A percentile compares a stretch with the other conserved stretches of the same genome.
Evolutionary conservation across 495 filamentous ascomycete genomes (phyloP).

Genomic region (Hyaloscypha variabilis): DNA sequence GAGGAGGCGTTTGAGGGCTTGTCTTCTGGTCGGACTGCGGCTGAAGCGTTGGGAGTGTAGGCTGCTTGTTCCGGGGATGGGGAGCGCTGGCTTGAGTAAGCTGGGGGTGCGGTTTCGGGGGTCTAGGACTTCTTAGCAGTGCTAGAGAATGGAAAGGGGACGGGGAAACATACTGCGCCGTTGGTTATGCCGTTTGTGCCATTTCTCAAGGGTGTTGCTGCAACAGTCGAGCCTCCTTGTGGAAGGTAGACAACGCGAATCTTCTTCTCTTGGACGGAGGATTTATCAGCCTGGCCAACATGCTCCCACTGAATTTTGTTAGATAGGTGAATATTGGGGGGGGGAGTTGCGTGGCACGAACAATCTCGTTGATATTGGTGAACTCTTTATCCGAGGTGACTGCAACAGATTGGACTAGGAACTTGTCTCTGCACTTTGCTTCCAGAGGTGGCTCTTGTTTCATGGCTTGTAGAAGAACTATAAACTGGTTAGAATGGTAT

Average conservation of each 20-base stretch:
- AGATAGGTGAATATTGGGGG: slow-evolving; percentile 9
- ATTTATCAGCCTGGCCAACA: slow-evolving; percentile 77
- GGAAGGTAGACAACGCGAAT: slow-evolving; percentile 88
- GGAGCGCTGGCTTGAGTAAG: slow-evolving; percentile 49
- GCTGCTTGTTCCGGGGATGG: slow-evolving; percentile 47
- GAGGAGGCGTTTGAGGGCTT: slow-evolving; percentile 18
- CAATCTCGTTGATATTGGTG: slow-evolving; percentile 75
- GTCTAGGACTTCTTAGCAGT: slow-evolving; percentile 20
- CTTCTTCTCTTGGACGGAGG: slow-evolving; percentile 85
- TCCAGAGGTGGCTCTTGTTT: slow-evolving; percentile 87
- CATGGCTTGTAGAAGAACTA: slow-evolving; percentile 96
- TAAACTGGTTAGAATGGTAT: slow-evolving; percentile 15
- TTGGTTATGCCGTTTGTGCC: slow-evolving; percentile 38
- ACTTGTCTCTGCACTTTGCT: slow-evolving; percentile 94
- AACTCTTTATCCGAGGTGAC: slow-evolving; percentile 85
- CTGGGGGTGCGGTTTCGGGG: slow-evolving; percentile 52
- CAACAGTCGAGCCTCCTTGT: slow-evolving; percentile 45
- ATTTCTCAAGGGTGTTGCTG: slow-evolving; percentile 41
- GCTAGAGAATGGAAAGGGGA: neutral
- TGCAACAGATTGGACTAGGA: slow-evolving; percentile 91
- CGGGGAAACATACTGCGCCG: slow-evolving; percentile 20
- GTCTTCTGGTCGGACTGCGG: slow-evolving; percentile 21
- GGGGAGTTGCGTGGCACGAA: slow-evolving; percentile 45
- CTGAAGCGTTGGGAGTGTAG: slow-evolving; percentile 30
- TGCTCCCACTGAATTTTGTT: slow-evolving; percentile 64